Evolutionary conservation across 371 early-diverging fungal species (phyloP), one percentile per base, ranked within the genome.

Genomic region (Mortierella sp.): DNA sequence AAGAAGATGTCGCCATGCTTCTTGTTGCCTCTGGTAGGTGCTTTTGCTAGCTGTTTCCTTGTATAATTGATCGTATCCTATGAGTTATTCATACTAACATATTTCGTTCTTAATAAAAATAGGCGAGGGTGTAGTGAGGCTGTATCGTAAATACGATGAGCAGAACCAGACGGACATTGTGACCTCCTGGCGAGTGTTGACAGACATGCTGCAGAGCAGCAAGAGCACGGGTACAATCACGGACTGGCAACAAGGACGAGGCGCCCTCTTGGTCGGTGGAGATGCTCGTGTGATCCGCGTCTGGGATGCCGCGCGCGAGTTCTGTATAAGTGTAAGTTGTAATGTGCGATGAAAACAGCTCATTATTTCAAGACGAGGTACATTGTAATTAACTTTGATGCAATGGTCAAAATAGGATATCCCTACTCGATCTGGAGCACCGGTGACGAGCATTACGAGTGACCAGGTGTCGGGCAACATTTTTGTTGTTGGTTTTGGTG

Each of bases 251-350:
- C 96, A 96, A 87, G 83, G 88, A 31, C 87, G 91, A 26, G 97
- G 96, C 11, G 82, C 88, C 2, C 82, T 97, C 4, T 87, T 95
- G 44, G 93, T 93, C 16, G 93, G 94, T 34, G 97, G 98, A 11
- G 96, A 95, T 83, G 89, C 92, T 5, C 88, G 91, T 14, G 80
- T 91, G 28, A 94, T 97, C 73, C 90, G 93, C 64, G 91, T 97
- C 3, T 97, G 98, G 98, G 96, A 96, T 89, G 95, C 95, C 5
- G 93, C 94, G 31, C 91, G 93, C 67, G 97, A 97, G 82, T 79
- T 93, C 48, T 93, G 94, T 46, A 88, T 94, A 16, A 92, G 91
- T 80, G 94, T 94, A 90, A 83, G 85, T 83, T 2, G 16, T n/a
- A n/a, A n/a, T n/a, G n/a, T n/a, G n/a, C n/a, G n/a, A n/a, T n/a